phyloP scores from a whole-genome alignment of 2,329 filamentous ascomycete species.

The Trichoderma atroviride region DNA sequence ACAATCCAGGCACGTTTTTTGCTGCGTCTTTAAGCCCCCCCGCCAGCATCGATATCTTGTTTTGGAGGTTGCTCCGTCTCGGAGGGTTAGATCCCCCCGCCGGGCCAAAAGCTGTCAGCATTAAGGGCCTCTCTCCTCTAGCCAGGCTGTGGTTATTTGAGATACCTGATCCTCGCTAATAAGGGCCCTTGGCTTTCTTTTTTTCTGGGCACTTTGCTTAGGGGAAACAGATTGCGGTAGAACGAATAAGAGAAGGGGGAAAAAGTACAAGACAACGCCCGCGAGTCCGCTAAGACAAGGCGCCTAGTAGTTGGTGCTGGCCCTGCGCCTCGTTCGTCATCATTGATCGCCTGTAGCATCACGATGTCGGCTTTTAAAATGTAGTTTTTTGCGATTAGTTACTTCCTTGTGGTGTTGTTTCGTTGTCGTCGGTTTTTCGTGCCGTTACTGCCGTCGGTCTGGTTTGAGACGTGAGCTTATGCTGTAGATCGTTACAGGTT shows the following conservation, averaged over 20 bases:
- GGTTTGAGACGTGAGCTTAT: not conserved
- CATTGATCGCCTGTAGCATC: not conserved
- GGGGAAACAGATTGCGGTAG: not conserved
- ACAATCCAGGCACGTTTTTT: not conserved
- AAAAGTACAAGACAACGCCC: not conserved
- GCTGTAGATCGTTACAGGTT: not conserved
- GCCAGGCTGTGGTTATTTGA: not conserved
- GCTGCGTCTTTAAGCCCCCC: not conserved
- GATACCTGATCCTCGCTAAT: not conserved
- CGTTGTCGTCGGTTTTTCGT: not conserved
- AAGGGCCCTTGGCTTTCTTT: not conserved
- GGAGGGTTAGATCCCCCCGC: constrained; percentile 23
- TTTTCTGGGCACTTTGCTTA: not conserved
- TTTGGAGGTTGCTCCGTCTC: constrained; percentile 12
- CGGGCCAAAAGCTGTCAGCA: constrained; percentile 14
- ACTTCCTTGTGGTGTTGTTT: not conserved
- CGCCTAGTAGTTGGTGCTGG: not conserved
- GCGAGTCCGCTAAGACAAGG: not conserved
- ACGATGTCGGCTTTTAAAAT: not conserved
- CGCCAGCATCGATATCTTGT: not conserved
- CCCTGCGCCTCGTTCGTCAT: constrained; percentile 21
- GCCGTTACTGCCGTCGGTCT: constrained; percentile 17
- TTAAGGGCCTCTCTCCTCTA: not conserved
- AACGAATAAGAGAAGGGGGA: not conserved
- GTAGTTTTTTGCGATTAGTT: not conserved